Percentiles rank a stretch among this genome's conserved stretches.
phyloP scores from a whole-genome alignment of 352 stramenopile species.

The Pythium dissotocum region DNA sequence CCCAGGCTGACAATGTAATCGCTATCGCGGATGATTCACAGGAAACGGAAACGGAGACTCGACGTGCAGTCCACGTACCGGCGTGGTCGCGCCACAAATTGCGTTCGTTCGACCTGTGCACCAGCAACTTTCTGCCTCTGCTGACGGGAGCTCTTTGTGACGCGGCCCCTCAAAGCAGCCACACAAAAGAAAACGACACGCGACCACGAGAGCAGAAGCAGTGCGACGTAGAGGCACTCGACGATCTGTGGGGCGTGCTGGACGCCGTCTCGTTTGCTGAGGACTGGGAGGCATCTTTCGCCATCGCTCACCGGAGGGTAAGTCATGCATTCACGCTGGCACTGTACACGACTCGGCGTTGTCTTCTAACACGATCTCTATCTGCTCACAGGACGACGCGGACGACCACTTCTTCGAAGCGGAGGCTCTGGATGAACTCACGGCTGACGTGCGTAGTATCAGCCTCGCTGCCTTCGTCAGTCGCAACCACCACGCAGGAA shows the following conservation, averaged over 20 bases:
- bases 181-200: background rate
- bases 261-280: slow-evolving; percentile 35
- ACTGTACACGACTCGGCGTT: background rate
- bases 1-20: background rate
- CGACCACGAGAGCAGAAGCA: slow-evolving; percentile 34
- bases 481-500: background rate
- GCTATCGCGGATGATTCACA: slow-evolving; percentile 16
- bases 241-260: slow-evolving; percentile 45
- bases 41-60: background rate
- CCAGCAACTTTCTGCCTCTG: slow-evolving; percentile 56
- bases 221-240: slow-evolving; percentile 38
- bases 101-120: slow-evolving; percentile 59
- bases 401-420: slow-evolving; percentile 22
- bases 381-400: slow-evolving; percentile 12
- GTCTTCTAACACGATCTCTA: background rate
- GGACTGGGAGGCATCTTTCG: slow-evolving; percentile 11
- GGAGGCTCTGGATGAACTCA: background rate
- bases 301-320: background rate
- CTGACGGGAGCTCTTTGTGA: slow-evolving; percentile 27
- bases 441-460: slow-evolving; percentile 18
- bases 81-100: slow-evolving; percentile 48
- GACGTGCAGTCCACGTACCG: slow-evolving; percentile 30
- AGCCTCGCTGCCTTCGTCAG: slow-evolving; percentile 16
- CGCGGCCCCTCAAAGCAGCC: background rate
- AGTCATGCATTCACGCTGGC: background rate